phyloP scores from a whole-genome alignment of 2,329 filamentous ascomycete genomes.

The Xylaria polymorpha region DNA sequence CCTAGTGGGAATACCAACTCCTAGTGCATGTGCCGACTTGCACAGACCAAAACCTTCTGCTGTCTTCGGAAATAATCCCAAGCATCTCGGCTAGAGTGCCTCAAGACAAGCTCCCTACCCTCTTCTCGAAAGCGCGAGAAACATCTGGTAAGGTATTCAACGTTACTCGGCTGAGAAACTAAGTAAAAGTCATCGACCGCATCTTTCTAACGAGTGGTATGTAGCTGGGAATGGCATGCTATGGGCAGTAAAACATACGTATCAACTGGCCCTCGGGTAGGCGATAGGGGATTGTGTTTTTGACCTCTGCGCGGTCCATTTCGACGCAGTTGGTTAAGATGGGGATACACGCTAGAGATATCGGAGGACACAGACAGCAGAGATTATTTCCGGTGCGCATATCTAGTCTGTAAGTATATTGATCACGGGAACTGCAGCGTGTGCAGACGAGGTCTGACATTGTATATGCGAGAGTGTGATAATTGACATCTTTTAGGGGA shows the following conservation, averaged over 20 bases:
- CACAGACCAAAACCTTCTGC: constrained; percentile 8
- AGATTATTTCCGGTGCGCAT: background rate
- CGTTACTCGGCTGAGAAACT: constrained; percentile 14
- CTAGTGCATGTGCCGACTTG: background rate
- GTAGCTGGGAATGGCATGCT: background rate
- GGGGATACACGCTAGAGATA: background rate
- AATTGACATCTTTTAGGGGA: constrained; percentile 9
- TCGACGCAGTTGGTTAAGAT: background rate
- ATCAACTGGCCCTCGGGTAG: constrained; percentile 19
- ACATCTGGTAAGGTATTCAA: constrained; percentile 1
- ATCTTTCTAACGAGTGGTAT: background rate
- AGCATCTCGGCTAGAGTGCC: background rate
- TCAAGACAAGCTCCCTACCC: background rate
- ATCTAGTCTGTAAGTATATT: background rate
- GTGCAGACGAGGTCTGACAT: background rate
- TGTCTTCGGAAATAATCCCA: constrained; percentile 10
- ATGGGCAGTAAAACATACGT: constrained; percentile 16
- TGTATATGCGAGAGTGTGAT: constrained; percentile 7
- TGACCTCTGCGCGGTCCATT: background rate
- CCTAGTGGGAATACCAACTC: background rate
- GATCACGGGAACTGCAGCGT: background rate
- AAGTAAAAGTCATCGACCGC: background rate
- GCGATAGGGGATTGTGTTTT: constrained; percentile 14
- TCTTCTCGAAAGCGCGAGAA: constrained; percentile 10
- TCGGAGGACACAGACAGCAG: background rate